Base-by-base conservation (phyloP, 331 rosid genomes). In the Rosa hybrid region DNA sequence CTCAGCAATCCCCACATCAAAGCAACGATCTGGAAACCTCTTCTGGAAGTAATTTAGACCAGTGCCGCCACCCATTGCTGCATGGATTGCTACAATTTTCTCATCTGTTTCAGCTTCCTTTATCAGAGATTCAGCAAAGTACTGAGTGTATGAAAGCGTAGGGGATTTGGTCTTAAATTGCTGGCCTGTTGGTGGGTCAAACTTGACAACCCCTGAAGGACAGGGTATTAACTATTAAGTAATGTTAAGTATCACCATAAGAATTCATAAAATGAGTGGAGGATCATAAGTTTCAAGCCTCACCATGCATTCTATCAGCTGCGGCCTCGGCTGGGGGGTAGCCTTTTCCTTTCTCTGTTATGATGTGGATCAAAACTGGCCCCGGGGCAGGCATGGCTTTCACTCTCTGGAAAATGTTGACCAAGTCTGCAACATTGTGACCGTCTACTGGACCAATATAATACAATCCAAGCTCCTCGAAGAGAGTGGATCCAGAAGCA, bases 31-130 rank as follows among this genome's bases (percentile, higher is more conserved):
- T 2, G 98, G 98, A 62, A 91, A 94, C 80, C 45, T 88, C 79
- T 94, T 94, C 74, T 90, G 94, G 89, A 94, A 94, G 81, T 91
- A 90, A 73, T 92, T 90, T 63, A 94, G 90, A 77, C 97, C 97
- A 12, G 98, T 94, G 5, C 97, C 98, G 46, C 94, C 94, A 34
- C 94, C 97, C 97, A 92, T 94, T 76, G 97, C 98, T 51, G 98
- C 98, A 65, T 94, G 98, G 77, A 94, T 91, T 14, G 90, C 98
- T 38, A 94, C 97, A 41, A 94, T 85, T 75, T 86, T 90, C 1
- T 73, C 88, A 77, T 94, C 98, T 12, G 21, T 2, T 86, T 94
- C 94, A 1, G 98, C 98, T 87, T 92, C 98, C 77, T 90, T 90
- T 78, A 94, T 91, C 60, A 94, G 86, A 39, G 98, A 87, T 39